A percentile compares a stretch with the other conserved stretches of the same genome.
Evolutionary conservation across 176 grass and related monocot genomes (phyloP).

Genomic region (Musa schizocarpa): DNA sequence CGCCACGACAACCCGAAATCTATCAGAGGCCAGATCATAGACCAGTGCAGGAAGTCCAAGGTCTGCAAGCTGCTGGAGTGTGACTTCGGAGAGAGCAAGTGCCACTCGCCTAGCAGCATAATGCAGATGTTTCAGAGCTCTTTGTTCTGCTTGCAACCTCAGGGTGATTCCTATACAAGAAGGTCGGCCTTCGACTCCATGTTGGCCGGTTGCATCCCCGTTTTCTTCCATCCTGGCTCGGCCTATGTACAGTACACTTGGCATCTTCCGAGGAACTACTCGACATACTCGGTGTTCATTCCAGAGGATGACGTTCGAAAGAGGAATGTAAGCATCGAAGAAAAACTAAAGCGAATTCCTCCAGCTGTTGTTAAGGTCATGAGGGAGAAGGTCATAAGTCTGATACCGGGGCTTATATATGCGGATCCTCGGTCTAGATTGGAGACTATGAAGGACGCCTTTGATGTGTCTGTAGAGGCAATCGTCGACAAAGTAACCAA

Average conservation of each 20-base stretch:
- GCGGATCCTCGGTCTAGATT: conserved; percentile 56
- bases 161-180: conserved; percentile 51
- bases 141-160: conserved; percentile 71
- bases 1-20: conserved; percentile 34
- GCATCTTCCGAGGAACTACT: conserved; percentile 49
- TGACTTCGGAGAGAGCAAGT: conserved; percentile 25
- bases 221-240: conserved; percentile 56
- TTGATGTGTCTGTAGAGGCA: conserved; percentile 44
- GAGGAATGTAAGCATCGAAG: conserved; percentile 47
- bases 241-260: conserved; percentile 58
- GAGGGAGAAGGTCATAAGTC: conserved; percentile 54
- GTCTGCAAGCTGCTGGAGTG: conserved; percentile 53
- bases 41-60: conserved; percentile 40
- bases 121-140: conserved; percentile 58
- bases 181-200: conserved; percentile 73
- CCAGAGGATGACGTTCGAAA: conserved; percentile 37
- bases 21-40: conserved; percentile 58
- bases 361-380: conserved; percentile 32
- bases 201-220: conserved; percentile 63
- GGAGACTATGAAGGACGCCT: conserved; percentile 52
- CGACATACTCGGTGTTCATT: conserved; percentile 54
- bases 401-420: conserved; percentile 55
- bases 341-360: conserved; percentile 41
- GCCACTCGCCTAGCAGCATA: conserved; percentile 43
- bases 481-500: conserved; percentile 45